These are phyloP conservation scores for Annulohypoxylon nitens DNA, from an alignment of 495 filamentous ascomycete species.

Conservation along the genomic window DNA sequence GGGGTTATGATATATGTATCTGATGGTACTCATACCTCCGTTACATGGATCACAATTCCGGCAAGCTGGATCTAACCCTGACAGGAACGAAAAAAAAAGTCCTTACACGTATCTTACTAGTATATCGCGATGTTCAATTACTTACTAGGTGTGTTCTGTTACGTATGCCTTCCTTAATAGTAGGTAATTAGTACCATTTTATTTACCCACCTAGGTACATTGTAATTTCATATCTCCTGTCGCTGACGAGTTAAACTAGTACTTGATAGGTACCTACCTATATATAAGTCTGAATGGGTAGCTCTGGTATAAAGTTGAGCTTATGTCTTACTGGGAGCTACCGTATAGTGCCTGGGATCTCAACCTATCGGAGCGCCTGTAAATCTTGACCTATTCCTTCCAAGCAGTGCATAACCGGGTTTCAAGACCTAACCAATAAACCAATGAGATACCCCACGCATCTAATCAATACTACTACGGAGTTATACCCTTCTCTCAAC, in stretches of 20 bases:
- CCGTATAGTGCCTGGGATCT: background rate
- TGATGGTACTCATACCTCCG: slow-evolving; percentile 34
- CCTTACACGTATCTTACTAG: background rate
- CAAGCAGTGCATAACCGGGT: background rate
- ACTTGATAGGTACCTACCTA: too few relatives aligned
- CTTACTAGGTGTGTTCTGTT: background rate
- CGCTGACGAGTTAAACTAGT: background rate
- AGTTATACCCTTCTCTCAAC: slow-evolving; percentile 7
- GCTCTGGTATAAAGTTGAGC: background rate
- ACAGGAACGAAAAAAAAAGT: background rate
- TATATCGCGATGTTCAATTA: background rate
- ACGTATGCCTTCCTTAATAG: background rate
- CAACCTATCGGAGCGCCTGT: background rate
- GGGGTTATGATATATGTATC: slow-evolving; percentile 35
- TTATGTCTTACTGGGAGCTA: background rate
- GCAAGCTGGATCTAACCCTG: slow-evolving; percentile 31
- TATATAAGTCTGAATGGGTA: background rate
- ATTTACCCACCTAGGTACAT: background rate
- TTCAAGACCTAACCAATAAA: slow-evolving; percentile 5
- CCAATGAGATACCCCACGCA: slow-evolving; percentile 7
- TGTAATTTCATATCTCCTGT: background rate
- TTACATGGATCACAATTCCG: slow-evolving; percentile 31
- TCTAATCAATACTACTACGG: slow-evolving; percentile 5
- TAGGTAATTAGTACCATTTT: too few relatives aligned
- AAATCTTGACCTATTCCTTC: background rate